A percentile compares a stretch with the other conserved stretches of the same genome.
Conservation (phyloP, 345 rosid species). For the Brassica carinata region DNA sequence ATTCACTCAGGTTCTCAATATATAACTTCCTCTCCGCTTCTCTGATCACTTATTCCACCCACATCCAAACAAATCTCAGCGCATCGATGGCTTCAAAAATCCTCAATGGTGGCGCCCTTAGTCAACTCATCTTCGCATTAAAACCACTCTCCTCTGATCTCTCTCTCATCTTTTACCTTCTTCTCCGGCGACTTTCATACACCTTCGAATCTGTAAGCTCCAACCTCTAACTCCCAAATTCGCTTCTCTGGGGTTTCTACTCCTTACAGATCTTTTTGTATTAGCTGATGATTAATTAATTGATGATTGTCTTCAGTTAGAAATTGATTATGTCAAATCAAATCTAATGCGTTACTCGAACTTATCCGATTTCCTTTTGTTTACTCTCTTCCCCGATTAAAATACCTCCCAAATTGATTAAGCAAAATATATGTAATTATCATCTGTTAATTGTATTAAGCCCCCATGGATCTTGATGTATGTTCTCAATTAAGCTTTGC, state of each 20-base stretch:
- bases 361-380: neutral
- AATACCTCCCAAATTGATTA: too few relatives aligned
- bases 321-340: neutral
- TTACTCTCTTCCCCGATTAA: neutral
- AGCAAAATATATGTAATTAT: too few relatives aligned
- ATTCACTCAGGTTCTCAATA: neutral
- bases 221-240: neutral
- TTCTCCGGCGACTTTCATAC: constrained; percentile 19
- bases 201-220: constrained; percentile 27
- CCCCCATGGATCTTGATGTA: too few relatives aligned
- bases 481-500: constrained; percentile 5
- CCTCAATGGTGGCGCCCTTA: neutral
- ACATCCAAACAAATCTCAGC: neutral
- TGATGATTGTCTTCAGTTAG: neutral
- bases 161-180: neutral
- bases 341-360: neutral
- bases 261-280: constrained; percentile 7
- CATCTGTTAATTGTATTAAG: too few relatives aligned
- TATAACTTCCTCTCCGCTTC: neutral
- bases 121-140: constrained; percentile 32
- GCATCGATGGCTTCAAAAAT: neutral
- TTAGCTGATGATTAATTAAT: neutral
- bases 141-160: neutral
- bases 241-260: constrained; percentile 1
- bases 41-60: neutral